Evolutionary conservation across 768 basidiomycete species (phyloP).

Genomic region (Gyrodon lividus): DNA sequence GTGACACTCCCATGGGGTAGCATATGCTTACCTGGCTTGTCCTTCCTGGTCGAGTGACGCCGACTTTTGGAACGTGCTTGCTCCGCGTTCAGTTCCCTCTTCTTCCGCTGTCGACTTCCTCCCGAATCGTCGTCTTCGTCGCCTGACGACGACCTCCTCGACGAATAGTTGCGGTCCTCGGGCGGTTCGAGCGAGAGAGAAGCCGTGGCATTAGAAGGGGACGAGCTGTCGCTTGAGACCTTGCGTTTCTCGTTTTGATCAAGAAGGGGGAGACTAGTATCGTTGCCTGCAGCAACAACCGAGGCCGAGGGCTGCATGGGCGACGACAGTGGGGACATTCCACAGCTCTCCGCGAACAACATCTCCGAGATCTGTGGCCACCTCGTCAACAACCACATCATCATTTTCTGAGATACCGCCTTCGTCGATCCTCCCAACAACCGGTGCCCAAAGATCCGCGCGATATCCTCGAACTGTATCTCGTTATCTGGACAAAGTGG

Average conservation of each 20-base stretch:
- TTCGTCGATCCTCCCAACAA: conserved; percentile 37
- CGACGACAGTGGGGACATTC: conserved; percentile 17
- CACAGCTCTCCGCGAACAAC: conserved; percentile 26
- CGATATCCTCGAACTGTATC: conserved; percentile 44
- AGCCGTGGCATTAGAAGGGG: neutral
- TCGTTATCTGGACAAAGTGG: conserved; percentile 51
- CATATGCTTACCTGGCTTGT: neutral
- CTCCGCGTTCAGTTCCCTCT: conserved; percentile 14
- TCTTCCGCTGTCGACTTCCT: conserved; percentile 18
- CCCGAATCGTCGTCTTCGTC: conserved; percentile 16
- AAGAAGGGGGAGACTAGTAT: neutral
- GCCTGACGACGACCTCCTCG: conserved; percentile 9
- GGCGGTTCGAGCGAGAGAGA: conserved; percentile 17
- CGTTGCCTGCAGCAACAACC: neutral
- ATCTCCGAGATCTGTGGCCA: conserved; percentile 28
- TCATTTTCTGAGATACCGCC: conserved; percentile 25
- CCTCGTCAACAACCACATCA: conserved; percentile 33
- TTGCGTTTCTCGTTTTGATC: conserved; percentile 19
- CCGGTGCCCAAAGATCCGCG: conserved; percentile 44
- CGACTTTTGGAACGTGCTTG: neutral
- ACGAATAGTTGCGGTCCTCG: conserved; percentile 7
- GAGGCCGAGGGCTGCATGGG: neutral
- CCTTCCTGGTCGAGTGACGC: neutral
- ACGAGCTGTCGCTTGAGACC: conserved; percentile 4
- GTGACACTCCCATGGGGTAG: too few species aligned